A percentile compares a stretch with the other conserved stretches of the same genome.
phyloP scores from a whole-genome alignment of 2,329 filamentous ascomycete species.

The Cladophialophora carrionii region DNA sequence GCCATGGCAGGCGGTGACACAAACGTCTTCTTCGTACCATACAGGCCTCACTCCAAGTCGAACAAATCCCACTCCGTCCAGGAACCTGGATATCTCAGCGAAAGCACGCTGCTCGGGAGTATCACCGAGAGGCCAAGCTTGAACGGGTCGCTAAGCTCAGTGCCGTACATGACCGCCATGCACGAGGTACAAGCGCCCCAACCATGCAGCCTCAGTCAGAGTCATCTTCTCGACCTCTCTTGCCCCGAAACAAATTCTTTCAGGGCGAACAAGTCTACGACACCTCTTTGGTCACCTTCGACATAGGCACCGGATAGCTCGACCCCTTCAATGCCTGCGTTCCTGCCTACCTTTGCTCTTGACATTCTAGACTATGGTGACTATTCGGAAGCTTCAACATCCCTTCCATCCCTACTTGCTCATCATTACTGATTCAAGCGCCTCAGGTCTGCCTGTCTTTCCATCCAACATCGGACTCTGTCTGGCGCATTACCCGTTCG shows the following conservation, averaged over 20 bases:
- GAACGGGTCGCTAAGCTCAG: constrained; percentile 17
- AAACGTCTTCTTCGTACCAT: constrained; percentile 28
- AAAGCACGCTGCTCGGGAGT: constrained; percentile 29
- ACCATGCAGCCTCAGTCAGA: background rate
- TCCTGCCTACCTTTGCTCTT: constrained; percentile 15
- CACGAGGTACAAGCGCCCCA: constrained; percentile 4
- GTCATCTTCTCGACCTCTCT: background rate
- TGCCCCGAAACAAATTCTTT: constrained; percentile 10
- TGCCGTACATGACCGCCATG: constrained; percentile 9
- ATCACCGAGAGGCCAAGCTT: constrained; percentile 28
- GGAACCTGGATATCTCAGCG: constrained; percentile 23
- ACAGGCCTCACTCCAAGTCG: constrained; percentile 13
- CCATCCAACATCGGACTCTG: constrained; percentile 13
- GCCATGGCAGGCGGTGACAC: constrained; percentile 16
- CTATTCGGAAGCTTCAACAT: background rate
- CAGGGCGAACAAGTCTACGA: constrained; percentile 2
- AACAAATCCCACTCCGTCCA: background rate
- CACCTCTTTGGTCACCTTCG: constrained; percentile 10
- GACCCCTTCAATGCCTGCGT: constrained; percentile 27
- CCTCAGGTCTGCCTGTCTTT: constrained; percentile 11
- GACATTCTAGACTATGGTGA: constrained; percentile 26
- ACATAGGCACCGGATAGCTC: constrained; percentile 17
- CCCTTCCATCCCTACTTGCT: background rate
- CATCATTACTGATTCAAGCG: constrained; percentile 1
- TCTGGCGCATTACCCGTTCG: constrained; percentile 16